These are phyloP conservation scores for Dysphania ambrosioides DNA, from an alignment of 148 eudicot species.

Conservation along the genomic window DNA sequence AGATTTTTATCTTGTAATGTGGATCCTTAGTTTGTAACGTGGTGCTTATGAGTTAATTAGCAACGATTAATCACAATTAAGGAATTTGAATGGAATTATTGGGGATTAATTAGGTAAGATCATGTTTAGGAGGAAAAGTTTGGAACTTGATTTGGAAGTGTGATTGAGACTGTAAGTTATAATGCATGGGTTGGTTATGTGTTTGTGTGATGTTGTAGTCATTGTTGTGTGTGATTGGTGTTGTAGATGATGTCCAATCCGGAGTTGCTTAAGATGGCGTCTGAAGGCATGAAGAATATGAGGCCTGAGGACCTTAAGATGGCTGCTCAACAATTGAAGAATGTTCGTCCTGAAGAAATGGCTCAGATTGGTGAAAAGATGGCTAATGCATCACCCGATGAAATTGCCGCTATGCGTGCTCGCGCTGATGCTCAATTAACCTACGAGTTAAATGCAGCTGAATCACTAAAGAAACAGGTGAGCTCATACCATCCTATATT, in stretches of 20 bases:
- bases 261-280: slow-evolving; percentile 86
- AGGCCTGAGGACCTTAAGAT: slow-evolving; percentile 77
- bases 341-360: slow-evolving; percentile 82
- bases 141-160: too few relatives aligned
- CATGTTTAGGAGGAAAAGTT: neutral
- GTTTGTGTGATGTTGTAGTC: neutral
- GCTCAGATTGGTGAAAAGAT: slow-evolving; percentile 88
- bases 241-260: slow-evolving; percentile 99
- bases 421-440: slow-evolving; percentile 70
- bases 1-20: neutral
- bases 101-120: too few relatives aligned
- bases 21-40: neutral
- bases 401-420: slow-evolving; percentile 74
- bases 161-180: neutral
- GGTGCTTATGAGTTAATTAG: too few relatives aligned
- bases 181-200: neutral
- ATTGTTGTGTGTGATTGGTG: neutral
- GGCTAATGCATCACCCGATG: slow-evolving; percentile 91
- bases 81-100: neutral
- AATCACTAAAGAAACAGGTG: slow-evolving; percentile 89
- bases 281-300: slow-evolving; percentile 85
- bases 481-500: slow-evolving; percentile 4
- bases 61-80: neutral
- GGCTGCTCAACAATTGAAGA: slow-evolving; percentile 93
- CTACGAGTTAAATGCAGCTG: slow-evolving; percentile 73